Evolutionary conservation across 2,329 filamentous ascomycete species (phyloP).

Genomic region (Pseudocercospora eumusae): DNA sequence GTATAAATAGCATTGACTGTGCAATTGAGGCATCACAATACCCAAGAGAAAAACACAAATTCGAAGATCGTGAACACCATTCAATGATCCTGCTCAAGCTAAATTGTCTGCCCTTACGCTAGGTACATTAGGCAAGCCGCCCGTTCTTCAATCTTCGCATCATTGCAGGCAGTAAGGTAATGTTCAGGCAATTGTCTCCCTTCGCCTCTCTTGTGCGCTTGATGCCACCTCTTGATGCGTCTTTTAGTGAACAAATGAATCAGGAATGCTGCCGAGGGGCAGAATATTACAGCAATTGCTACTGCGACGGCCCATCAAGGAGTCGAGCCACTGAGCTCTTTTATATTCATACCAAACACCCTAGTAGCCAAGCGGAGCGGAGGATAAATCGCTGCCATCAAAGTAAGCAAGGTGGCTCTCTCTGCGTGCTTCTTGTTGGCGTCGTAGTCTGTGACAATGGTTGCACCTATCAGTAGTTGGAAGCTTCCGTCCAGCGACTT

Average conservation of each 20-base stretch:
- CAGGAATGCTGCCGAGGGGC: not conserved
- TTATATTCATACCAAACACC: conserved; percentile 25
- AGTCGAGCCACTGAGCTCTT: conserved; percentile 4
- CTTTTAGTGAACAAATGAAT: not conserved
- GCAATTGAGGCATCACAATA: too few relatives aligned
- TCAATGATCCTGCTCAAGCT: too few relatives aligned
- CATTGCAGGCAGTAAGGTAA: too few relatives aligned
- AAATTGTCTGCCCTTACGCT: too few relatives aligned
- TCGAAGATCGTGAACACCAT: too few relatives aligned
- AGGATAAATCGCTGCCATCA: conserved; percentile 19
- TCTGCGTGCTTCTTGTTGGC: conserved; percentile 4
- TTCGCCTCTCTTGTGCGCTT: too few relatives aligned
- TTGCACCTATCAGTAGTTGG: not conserved
- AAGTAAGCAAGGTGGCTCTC: conserved; percentile 10
- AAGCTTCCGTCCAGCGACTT: not conserved
- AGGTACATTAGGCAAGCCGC: too few relatives aligned
- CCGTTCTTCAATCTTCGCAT: too few relatives aligned
- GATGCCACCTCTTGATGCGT: too few relatives aligned
- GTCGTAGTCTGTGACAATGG: not conserved
- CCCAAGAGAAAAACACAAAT: too few relatives aligned
- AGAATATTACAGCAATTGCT: not conserved
- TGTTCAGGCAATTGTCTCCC: too few relatives aligned
- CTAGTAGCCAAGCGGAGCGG: conserved; percentile 23
- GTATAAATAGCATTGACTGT: too few relatives aligned
- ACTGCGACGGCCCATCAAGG: not conserved